These are phyloP conservation scores for Xanthoparmelia taractica DNA, from an alignment of 495 filamentous ascomycete genomes.

Conservation along the genomic window DNA sequence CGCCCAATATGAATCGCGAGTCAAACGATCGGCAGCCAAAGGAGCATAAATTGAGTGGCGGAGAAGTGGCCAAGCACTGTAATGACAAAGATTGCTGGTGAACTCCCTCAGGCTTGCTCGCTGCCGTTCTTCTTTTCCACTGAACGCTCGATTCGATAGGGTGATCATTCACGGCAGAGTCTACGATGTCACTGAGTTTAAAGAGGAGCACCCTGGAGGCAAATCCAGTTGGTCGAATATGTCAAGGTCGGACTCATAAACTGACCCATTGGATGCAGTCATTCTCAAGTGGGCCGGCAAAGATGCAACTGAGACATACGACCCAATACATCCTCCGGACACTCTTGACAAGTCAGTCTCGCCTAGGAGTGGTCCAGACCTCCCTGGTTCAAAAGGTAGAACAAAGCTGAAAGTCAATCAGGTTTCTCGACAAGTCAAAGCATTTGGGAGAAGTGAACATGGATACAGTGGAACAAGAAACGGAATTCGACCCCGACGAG, in stretches of 20 bases:
- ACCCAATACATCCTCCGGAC: constrained; percentile 89
- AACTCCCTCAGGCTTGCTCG: too few relatives aligned
- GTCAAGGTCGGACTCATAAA: background rate
- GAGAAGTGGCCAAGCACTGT: constrained; percentile 73
- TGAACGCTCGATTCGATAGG: constrained; percentile 10
- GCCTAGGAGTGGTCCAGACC: background rate
- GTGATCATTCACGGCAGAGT: constrained; percentile 84
- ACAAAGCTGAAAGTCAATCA: constrained; percentile 1
- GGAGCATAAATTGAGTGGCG: constrained; percentile 54
- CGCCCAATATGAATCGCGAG: constrained; percentile 32
- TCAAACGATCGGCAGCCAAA: constrained; percentile 22
- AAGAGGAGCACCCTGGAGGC: constrained; percentile 86
- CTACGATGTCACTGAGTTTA: constrained; percentile 88
- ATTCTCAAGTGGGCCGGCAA: constrained; percentile 76
- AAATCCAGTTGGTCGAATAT: constrained; percentile 41
- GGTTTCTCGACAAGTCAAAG: constrained; percentile 55
- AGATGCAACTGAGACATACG: constrained; percentile 83
- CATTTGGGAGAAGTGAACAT: constrained; percentile 91
- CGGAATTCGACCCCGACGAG: constrained; percentile 71
- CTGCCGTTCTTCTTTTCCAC: background rate
- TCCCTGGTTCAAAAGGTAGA: too few relatives aligned
- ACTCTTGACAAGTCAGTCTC: constrained; percentile 61
- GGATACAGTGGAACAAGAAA: constrained; percentile 67
- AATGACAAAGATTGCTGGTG: constrained; percentile 67
- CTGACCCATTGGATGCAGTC: constrained; percentile 27